Base-by-base conservation (phyloP, 192 early-diverging fungal species). In the Mortierella alpina region DNA sequence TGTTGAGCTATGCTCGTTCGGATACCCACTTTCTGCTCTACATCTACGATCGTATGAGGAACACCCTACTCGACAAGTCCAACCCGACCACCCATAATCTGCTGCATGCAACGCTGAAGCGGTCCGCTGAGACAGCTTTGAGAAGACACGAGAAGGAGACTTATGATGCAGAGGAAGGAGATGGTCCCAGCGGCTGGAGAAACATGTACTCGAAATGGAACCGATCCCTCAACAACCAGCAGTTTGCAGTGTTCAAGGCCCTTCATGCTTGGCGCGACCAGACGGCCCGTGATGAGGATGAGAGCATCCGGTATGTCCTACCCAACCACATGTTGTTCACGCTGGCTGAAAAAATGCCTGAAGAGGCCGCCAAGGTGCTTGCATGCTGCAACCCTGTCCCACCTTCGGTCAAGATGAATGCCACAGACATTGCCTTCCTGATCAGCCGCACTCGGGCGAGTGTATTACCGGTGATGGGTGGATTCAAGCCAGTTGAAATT, bases 11-110 rank as follows among this genome's bases (percentile, higher is more conserved):
- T 80, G 98, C 98, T 1, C 89, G 96, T 14, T 86, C 90, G 12
- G 98, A 99, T 83, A 99, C 98, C 18, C 98, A 99, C 72, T 99
- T 94, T 70, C 87, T 99, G 31, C 86, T 98, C 17, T 96, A 97
- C 75, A 93, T 99, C 39, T 99, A 91, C 73, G 97, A 99, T 86
- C 85, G 91, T 20, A 92, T 99, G 91, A 90, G 96, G 46, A 92
- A 92, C 65, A 95, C 96, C 51, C 82, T 98, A 12, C 57, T 99
- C 42, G 75, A 73, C 48, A 83, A 87, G 20, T 92, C 92, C 31
- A 85, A 91, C 73, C 83, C 86, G 0, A 89, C 85, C 6, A 89
- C 89, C 6, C 86, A 88, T 64, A 93, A 95, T 50, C 83, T 95
- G 39, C 63, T 97, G 42, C 85, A 83, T 59, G 87, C 85, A 0